Evolutionary conservation across 2,329 filamentous ascomycete genomes (phyloP).

Genomic region (Colletotrichum scovillei): DNA sequence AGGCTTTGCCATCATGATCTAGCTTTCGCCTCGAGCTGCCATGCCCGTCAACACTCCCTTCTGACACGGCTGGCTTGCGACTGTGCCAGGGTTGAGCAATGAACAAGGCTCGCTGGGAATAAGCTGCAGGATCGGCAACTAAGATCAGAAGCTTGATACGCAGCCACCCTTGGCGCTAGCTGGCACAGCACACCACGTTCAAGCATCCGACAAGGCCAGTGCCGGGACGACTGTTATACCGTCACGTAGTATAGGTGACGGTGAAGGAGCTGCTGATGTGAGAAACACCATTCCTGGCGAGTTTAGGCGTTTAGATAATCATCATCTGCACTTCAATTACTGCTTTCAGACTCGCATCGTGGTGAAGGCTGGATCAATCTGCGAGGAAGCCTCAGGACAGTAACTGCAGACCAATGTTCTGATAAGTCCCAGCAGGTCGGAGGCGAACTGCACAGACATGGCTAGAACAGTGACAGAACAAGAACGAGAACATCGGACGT

Average conservation of each 20-base stretch:
- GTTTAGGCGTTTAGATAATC: not conserved
- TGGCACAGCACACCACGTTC: slow-evolving; percentile 3
- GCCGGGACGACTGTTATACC: not conserved
- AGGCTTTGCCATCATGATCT: not conserved
- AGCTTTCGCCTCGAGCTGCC: not conserved
- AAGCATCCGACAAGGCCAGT: not conserved
- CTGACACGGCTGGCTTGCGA: not conserved
- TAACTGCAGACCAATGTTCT: not conserved
- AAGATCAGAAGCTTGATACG: slow-evolving; percentile 25
- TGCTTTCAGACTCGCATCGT: not conserved
- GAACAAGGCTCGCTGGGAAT: slow-evolving; percentile 1
- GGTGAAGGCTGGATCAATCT: no score
- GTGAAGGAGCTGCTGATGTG: slow-evolving; percentile 6
- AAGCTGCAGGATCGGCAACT: slow-evolving; percentile 19
- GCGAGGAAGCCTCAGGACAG: no score
- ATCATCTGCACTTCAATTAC: not conserved
- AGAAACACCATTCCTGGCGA: slow-evolving; percentile 1
- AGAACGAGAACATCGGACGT: slow-evolving; percentile 3
- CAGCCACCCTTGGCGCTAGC: slow-evolving; percentile 12
- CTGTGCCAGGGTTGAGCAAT: not conserved
- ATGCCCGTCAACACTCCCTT: not conserved
- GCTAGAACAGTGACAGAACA: not conserved
- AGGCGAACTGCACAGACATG: not conserved
- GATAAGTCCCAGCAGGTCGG: not conserved
- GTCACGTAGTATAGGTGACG: not conserved